Evolutionary conservation across 78 protist genomes (phyloP).

Genomic region (Dictyostelium purpureum): DNA sequence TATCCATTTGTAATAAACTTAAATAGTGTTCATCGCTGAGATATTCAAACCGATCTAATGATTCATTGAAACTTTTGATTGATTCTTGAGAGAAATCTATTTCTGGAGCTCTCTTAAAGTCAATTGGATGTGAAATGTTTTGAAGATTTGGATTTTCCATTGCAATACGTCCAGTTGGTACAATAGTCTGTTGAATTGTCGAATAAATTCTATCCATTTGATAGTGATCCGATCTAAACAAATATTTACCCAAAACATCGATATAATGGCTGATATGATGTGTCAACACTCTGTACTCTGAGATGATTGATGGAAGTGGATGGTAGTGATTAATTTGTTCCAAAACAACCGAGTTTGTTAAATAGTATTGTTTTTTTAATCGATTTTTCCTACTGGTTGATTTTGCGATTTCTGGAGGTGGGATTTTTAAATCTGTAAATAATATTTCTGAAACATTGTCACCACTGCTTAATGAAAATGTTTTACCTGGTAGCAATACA

Average conservation of each 20-base stretch:
- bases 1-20: constrained; percentile 15
- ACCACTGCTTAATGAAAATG: background rate
- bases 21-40: background rate
- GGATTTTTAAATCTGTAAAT: constrained; percentile 2
- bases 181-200: constrained; percentile 71
- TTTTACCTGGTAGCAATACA: constrained; percentile 10
- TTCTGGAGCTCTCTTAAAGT: constrained; percentile 1
- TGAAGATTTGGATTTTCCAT: constrained; percentile 75
- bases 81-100: constrained; percentile 34
- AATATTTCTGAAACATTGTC: constrained; percentile 26
- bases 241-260: constrained; percentile 18
- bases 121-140: constrained; percentile 47
- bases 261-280: constrained; percentile 63
- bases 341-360: constrained; percentile 3
- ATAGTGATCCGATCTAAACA: background rate
- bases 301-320: constrained; percentile 37
- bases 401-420: constrained; percentile 1
- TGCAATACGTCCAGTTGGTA: constrained; percentile 76
- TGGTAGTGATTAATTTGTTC: constrained; percentile 37
- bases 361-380: background rate
- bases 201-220: constrained; percentile 37
- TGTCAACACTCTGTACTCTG: constrained; percentile 38
- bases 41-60: background rate
- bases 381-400: background rate
- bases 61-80: background rate